Base-by-base conservation (phyloP, 768 basidiomycete species). In the Pulveroboletus sp. region DNA sequence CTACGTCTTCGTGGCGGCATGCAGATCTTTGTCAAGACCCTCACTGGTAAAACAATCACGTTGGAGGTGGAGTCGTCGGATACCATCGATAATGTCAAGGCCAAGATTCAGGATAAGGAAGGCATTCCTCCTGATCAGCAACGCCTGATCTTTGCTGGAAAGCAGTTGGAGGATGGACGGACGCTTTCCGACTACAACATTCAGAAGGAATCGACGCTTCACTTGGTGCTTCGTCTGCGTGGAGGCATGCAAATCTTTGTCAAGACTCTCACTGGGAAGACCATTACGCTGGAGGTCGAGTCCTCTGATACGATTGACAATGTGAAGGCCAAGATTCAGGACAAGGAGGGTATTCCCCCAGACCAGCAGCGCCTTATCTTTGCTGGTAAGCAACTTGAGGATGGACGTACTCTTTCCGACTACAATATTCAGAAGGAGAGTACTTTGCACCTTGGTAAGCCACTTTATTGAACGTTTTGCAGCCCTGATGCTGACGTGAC, bases 161-260 rank as follows among this genome's bases (percentile, higher is more conserved):
- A 95, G 75, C 93, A 95, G 62, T 72, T 94, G 11, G 94, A 95
- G 66, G 94, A 97, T 48, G 94, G 94, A 4, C 87, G 94, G 40
- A 97, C 93, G 0, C 77, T 94, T 5, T 74, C 84, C 0, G 84
- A 88, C 46, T 87, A 87, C 63, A 87, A 88, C 65, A 89, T 87
- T 31, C 87, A 88, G 79, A 94, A 89, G 71, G 87, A 87, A 67
- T 83, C 81, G 0, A 87, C 85, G 0, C 80, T 86, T 31, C 85
- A 87, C 51, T 67, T 89, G n/a, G 87, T 87, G 37, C 73, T 84
- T 24, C 84, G 82, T 70, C 75, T 85, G 7, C 84, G 84, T 47
- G 82, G 84, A 49, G 78, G 77, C 40, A 84, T 85, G 84, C 84
- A 86, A 49, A 84, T 83, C 45, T 84, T 82, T 43, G 80, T 85